These are phyloP conservation scores for Sporobolomyces pararoseus DNA, from an alignment of 768 basidiomycete genomes.

Conservation along the genomic window DNA sequence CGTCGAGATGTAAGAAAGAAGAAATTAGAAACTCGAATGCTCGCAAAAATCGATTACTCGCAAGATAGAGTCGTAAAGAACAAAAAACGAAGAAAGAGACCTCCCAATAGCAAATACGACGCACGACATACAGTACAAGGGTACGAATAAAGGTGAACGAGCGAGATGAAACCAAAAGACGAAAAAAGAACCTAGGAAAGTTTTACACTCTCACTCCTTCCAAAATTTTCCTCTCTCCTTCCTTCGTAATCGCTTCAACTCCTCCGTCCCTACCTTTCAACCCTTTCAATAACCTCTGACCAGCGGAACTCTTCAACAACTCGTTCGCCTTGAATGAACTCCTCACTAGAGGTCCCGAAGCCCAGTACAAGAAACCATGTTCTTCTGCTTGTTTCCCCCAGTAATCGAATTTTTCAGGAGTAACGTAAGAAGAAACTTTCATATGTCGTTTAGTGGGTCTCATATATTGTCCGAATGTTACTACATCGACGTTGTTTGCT, in stretches of 20 bases:
- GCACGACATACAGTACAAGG: too few relatives aligned
- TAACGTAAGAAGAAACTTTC: slow-evolving; percentile 96
- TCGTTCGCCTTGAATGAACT: slow-evolving; percentile 87
- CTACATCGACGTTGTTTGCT: slow-evolving; percentile 83
- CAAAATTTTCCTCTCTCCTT: slow-evolving; percentile 22
- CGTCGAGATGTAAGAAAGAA: not conserved
- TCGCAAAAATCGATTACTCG: too few relatives aligned
- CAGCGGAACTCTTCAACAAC: slow-evolving; percentile 42
- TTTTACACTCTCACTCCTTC: slow-evolving; percentile 28
- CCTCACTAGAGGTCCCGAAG: slow-evolving; percentile 89
- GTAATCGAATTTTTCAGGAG: slow-evolving; percentile 82
- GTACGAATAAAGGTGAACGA: too few relatives aligned
- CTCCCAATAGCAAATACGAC: too few relatives aligned
- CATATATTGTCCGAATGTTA: slow-evolving; percentile 99
- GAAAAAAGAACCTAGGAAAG: not conserved
- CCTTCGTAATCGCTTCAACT: slow-evolving; percentile 34
- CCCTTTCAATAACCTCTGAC: slow-evolving; percentile 36
- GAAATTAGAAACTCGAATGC: too few relatives aligned
- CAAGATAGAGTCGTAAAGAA: not conserved
- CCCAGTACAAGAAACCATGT: slow-evolving; percentile 95
- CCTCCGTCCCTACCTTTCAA: slow-evolving; percentile 17
- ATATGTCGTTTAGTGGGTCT: slow-evolving; percentile 97
- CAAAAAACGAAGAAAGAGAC: not conserved
- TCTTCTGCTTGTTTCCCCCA: slow-evolving; percentile 88
- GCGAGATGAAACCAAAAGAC: too few relatives aligned